Percentiles rank a stretch among this genome's conserved stretches.
Evolutionary conservation across 2,329 filamentous ascomycete genomes (phyloP).

Genomic region (Trichophyton schoenleinii): DNA sequence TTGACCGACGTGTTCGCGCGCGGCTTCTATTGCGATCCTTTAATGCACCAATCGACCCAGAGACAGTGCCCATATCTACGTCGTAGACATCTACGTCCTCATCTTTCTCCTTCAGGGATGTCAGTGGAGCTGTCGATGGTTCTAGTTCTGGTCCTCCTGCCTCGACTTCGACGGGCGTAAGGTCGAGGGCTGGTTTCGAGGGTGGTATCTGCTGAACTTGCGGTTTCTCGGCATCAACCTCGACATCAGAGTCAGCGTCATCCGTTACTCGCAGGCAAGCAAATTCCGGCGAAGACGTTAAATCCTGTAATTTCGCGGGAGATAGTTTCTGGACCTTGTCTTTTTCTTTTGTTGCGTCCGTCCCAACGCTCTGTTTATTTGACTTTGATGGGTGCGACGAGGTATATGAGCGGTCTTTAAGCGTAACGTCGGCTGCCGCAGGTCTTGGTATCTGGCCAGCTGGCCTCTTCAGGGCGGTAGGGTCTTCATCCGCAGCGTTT

Average conservation of each 20-base stretch:
- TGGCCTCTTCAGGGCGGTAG: conserved; percentile 8
- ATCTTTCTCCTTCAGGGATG: background rate
- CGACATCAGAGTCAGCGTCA: conserved; percentile 1
- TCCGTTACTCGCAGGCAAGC: conserved; percentile 33
- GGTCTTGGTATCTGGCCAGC: conserved; percentile 8
- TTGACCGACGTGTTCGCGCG: conserved; percentile 9
- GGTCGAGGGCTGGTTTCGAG: background rate
- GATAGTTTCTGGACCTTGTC: conserved; percentile 37
- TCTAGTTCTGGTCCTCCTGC: background rate
- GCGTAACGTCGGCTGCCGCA: background rate
- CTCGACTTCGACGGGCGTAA: conserved; percentile 10
- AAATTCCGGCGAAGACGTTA: conserved; percentile 42
- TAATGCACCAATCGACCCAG: conserved; percentile 6
- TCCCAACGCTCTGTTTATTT: background rate
- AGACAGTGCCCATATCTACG: conserved; percentile 4
- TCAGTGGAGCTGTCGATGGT: background rate
- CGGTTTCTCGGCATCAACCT: conserved; percentile 19
- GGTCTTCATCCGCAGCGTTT: background rate
- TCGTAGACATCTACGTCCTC: background rate
- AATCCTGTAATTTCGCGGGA: conserved; percentile 41
- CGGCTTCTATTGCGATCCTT: conserved; percentile 4
- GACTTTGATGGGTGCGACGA: background rate
- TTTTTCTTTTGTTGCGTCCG: background rate
- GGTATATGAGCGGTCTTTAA: background rate
- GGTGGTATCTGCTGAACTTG: conserved; percentile 12